Evolutionary conservation across 2,329 filamentous ascomycete genomes (phyloP), one percentile per base, ranked within the genome.

Genomic region (Aphanocladium album): DNA sequence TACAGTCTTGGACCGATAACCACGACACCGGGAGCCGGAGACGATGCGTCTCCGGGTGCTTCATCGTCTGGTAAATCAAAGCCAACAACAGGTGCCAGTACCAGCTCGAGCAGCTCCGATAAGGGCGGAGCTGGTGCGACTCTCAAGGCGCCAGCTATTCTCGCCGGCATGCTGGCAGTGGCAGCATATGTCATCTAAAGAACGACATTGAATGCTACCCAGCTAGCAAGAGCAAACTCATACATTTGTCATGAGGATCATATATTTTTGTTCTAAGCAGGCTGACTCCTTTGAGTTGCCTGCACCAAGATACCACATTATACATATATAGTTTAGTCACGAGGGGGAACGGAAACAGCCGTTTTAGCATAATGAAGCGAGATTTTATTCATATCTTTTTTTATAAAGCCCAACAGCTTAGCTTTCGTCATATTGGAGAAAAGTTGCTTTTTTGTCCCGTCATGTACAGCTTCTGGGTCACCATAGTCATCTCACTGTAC

Each of bases 301-400:
- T 12, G 41, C 39, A 47, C 17, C 53, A 35, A 56, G 53, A 56
- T 57, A 47, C 54, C 54, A 47, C 5, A 37, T 46, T 46, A 41
- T n/a, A 56, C 21, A 14, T 37, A 54, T n/a, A 43, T 43, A 27
- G 33, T 35, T 39, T 35, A 46, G 53, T 46, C 14, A 35, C n/a
- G 19, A 35, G 27, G 9, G 8, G 6, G 11, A 35, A 46, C 3
- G 33, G 19, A 21, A 21, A 7, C n/a, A n/a, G 6, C n/a, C 3
- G 6, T 41, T 27, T 16, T 43, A 50, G 35, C 56, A 58, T 51
- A 16, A 41, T 43, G 30, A 57, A 57, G 45, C 37, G 23, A 51
- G 11, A 16, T 59, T 46, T 53, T 11, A 3, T 46, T 33, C 33
- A 43, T 39, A 7, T n/a, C 27, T 43, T 51, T 43, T 52, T 35